Evolutionary conservation across 495 filamentous ascomycete genomes (phyloP).

Genomic region (Aspergillus cavernicola): DNA sequence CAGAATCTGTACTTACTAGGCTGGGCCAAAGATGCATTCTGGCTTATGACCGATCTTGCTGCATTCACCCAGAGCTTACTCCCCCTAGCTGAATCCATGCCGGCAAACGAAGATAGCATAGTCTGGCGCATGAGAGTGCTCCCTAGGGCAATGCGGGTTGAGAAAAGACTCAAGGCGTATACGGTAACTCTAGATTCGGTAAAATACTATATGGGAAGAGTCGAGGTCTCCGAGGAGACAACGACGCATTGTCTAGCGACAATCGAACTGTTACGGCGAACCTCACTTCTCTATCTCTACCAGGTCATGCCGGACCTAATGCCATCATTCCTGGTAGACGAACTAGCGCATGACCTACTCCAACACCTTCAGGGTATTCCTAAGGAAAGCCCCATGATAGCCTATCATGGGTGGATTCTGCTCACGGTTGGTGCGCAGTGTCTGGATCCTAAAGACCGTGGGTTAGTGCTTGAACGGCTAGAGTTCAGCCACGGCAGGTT

Average conservation of each 20-base stretch:
- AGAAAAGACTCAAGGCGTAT: background rate
- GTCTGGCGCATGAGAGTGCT: background rate
- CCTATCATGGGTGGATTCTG: background rate
- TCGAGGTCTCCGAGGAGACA: background rate
- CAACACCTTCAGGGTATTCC: background rate
- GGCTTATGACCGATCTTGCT: background rate
- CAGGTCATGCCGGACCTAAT: background rate
- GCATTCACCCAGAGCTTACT: background rate
- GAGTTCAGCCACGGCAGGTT: background rate
- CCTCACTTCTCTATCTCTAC: background rate
- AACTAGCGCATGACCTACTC: background rate
- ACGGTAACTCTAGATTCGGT: background rate
- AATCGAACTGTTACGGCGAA: background rate
- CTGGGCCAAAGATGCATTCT: background rate
- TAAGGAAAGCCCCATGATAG: background rate
- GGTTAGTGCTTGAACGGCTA: background rate
- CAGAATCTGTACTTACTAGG: background rate
- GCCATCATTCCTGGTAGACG: background rate
- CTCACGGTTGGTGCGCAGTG: background rate
- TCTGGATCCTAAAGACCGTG: background rate
- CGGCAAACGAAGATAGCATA: background rate
- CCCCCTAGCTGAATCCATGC: too few relatives aligned
- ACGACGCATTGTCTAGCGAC: background rate
- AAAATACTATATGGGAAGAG: background rate
- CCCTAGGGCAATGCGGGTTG: background rate